Conservation (phyloP, 129 eudicot species). For the Lactuca saligna region DNA sequence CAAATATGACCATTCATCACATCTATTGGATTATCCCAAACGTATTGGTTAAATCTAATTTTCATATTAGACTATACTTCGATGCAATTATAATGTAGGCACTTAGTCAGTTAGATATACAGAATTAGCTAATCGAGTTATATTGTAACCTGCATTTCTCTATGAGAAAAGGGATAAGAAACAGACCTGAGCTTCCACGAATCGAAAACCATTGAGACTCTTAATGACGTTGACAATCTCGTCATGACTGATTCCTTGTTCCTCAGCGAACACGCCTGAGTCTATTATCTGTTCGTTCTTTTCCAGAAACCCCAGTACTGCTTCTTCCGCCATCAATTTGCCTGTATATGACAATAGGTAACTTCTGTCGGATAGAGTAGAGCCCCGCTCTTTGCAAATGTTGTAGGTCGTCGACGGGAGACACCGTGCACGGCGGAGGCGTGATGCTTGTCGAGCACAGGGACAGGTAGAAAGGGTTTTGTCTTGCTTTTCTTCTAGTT, state of each 20-base stretch:
- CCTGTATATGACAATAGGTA: constrained; percentile 1
- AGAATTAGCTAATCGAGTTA: not conserved
- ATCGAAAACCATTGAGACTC: constrained; percentile 64
- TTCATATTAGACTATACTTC: no score
- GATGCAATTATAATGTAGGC: not conserved
- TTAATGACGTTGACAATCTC: constrained; percentile 74
- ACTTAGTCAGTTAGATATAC: not conserved
- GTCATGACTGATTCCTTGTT: constrained; percentile 63
- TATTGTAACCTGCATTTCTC: constrained; percentile 3
- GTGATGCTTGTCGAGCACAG: not conserved
- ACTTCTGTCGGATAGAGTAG: not conserved
- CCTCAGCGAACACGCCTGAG: constrained; percentile 67
- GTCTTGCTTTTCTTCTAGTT: constrained; percentile 1
- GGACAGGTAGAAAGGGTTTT: constrained; percentile 11
- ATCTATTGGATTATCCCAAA: not conserved
- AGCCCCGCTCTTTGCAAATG: not conserved
- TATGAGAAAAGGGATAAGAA: not conserved
- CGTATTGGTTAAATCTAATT: not conserved
- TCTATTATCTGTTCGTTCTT: constrained; percentile 58
- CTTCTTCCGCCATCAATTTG: constrained; percentile 74
- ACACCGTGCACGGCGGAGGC: constrained; percentile 16
- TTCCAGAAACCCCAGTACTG: constrained; percentile 61
- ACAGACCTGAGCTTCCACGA: constrained; percentile 70
- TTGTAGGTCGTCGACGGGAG: not conserved
- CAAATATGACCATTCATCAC: not conserved